These are phyloP conservation scores for Epicoccum sorghinum DNA, from an alignment of 2,329 filamentous ascomycete genomes.

Conservation along the genomic window DNA sequence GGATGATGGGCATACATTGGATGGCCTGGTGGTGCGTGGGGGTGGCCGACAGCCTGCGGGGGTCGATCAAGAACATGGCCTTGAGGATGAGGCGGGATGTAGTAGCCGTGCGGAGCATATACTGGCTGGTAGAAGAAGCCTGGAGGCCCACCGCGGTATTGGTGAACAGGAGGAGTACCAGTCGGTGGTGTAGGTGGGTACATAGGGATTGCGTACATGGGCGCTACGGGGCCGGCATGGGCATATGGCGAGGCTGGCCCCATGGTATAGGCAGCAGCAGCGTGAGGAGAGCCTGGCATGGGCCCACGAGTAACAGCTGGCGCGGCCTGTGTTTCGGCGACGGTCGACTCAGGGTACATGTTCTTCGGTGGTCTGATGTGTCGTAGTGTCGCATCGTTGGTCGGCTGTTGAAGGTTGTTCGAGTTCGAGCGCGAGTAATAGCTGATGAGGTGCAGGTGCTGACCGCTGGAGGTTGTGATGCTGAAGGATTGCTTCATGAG, in stretches of 20 bases:
- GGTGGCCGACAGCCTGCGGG: slow-evolving; percentile 48
- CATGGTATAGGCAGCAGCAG: slow-evolving; percentile 57
- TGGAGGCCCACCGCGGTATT: slow-evolving; percentile 41
- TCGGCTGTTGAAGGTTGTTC: slow-evolving; percentile 78
- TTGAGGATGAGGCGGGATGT: slow-evolving; percentile 33
- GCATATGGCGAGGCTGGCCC: slow-evolving; percentile 61
- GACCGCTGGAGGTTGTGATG: slow-evolving; percentile 87
- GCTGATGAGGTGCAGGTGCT: slow-evolving; percentile 96
- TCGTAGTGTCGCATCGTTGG: slow-evolving; percentile 77
- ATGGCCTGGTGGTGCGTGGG: slow-evolving; percentile 45
- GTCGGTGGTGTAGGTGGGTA: slow-evolving; percentile 50
- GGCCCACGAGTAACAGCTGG: slow-evolving; percentile 80
- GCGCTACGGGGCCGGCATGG: slow-evolving; percentile 49
- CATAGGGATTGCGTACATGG: slow-evolving; percentile 49
- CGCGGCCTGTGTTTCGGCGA: slow-evolving; percentile 81
- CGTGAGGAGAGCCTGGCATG: slow-evolving; percentile 64
- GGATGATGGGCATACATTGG: slow-evolving; percentile 37
- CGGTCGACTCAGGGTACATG: slow-evolving; percentile 95
- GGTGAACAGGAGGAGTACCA: slow-evolving; percentile 51
- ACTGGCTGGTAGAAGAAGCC: slow-evolving; percentile 39
- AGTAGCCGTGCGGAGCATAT: slow-evolving; percentile 40
- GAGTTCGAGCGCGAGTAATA: slow-evolving; percentile 88
- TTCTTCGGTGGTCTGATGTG: slow-evolving; percentile 88
- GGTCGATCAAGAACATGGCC: slow-evolving; percentile 41
- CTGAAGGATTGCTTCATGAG: slow-evolving; percentile 99